Evolutionary conservation across 2,329 filamentous ascomycete genomes (phyloP).

Genomic region (Ophiobolus disseminans): DNA sequence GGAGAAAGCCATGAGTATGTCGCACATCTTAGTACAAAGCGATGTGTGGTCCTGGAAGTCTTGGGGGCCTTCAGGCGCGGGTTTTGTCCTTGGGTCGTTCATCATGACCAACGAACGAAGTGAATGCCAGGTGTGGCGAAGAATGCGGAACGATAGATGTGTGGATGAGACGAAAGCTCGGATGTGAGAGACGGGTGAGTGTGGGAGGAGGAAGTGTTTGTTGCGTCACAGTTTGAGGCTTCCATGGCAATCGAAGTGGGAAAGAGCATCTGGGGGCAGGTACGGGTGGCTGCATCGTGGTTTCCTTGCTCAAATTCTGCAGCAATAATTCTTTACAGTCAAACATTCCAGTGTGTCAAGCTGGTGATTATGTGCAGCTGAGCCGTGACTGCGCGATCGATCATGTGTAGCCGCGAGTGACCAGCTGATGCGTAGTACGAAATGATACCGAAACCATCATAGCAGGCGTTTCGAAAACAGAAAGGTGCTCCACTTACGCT

Average conservation of each 20-base stretch:
- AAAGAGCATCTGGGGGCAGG: conserved; percentile 3
- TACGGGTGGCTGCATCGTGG: conserved; percentile 23
- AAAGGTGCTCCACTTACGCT: too few species aligned
- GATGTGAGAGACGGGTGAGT: too few species aligned
- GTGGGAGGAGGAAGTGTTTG: too few species aligned
- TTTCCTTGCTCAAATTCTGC: conserved; percentile 2
- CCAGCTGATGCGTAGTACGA: too few species aligned
- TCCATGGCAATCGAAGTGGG: not conserved
- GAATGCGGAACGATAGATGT: too few species aligned
- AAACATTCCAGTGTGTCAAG: not conserved
- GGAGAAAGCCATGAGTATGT: too few species aligned
- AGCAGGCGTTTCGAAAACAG: too few species aligned
- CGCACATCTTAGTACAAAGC: not conserved
- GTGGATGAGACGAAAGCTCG: too few species aligned
- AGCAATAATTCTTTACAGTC: not conserved
- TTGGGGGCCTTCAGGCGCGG: too few species aligned
- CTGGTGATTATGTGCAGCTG: not conserved
- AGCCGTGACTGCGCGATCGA: not conserved
- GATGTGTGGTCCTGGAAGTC: not conserved
- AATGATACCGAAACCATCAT: not conserved
- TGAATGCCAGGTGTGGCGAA: too few species aligned
- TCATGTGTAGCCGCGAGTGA: not conserved
- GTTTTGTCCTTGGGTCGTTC: too few species aligned
- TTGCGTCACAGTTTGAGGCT: not conserved
- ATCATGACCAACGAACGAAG: too few species aligned